Base-by-base conservation (phyloP, 108 stramenopile genomes). In the Fistulifera solaris region DNA sequence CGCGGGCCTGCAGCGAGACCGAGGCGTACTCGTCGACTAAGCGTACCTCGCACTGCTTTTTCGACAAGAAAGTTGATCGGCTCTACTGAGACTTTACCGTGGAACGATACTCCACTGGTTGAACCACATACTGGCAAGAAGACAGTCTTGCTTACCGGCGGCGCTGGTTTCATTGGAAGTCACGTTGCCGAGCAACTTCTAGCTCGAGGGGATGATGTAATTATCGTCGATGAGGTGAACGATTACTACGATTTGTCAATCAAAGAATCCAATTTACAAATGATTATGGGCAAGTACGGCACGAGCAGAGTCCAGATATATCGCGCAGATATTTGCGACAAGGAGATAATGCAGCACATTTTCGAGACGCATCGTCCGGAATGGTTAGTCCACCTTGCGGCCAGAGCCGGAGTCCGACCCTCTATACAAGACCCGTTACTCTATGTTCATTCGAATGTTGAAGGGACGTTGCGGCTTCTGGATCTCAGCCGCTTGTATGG, bases 311-410 rank as follows among this genome's bases (percentile, higher is more conserved):
- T 83, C 14, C 7, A 57, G 13, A 71, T 83, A 23, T 78, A 83
- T 58, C 62, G 73, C 21, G 96, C 93, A 15, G 97, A 98, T 59
- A 93, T 96, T 38, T 94, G 93, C 63, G 93, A 98, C 48, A 77
- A 61, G 15, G 63, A 68, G 0, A 77, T 90, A 26, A 81, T 95
- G 65, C 45, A 61, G 8, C 25, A 54, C 14, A 39, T 94, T 45
- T 94, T 90, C 52, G 75, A 76, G 52, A 58, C 27, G 26, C 67
- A 87, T 21, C 53, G 59, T n/a, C 73, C 80, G 0, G 51, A 75
- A 45, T 86, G 87, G 70, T 81, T 96, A 14, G 83, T 84, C 56
- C 95, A 96, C 66, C 63, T 96, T 68, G 95, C 95, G 18, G 93
- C 93, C 2, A 73, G 96, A 22, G 81, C 89, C 0, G 94, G 90